Evolutionary conservation across 768 basidiomycete genomes (phyloP), one percentile per base, ranked within the genome.

Genomic region (Collybiopsis luxurians): DNA sequence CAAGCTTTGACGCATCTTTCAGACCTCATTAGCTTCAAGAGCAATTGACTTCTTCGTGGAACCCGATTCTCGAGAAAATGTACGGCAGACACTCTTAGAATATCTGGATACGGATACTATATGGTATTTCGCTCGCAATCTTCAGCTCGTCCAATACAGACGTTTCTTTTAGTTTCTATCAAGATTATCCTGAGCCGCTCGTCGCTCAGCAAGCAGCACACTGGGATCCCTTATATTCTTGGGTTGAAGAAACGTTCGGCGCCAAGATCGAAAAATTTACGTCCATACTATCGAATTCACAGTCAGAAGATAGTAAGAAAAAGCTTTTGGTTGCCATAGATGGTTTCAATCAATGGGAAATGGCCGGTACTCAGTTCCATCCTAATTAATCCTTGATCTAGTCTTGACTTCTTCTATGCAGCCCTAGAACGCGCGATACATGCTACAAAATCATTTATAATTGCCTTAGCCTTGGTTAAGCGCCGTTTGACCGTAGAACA

Each of bases 71-170:
- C 78, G 87, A 26, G 65, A 68, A 15, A 80, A 90, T 55, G 89
- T 95, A 19, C 80, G 83, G 31, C 76, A 80, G 24, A 79, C 85
- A 11, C 71, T 98, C 42, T 71, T 97, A 42, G 82, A 84, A 56
- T 98, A 97, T 71, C 74, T 98, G 28, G 92, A 97, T 66, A 98
- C 96, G 2, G 97, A 99, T 69, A 94, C 97, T 1, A 82, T 97
- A 59, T 94, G 91, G 93, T 92, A 58, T 21, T 24, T 39, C 7
- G 36, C 51, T 55, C 34, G 36, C n/a, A n/a, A n/a, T n/a, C n/a
- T 11, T 49, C n/a, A 7, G 12, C 11, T 21, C 6, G 10, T 19
- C 19, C 4, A 49, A 23, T 47, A 55, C 49, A 60, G 15, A 27
- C 23, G n/a, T 40, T 31, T 39, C 36, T 64, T 34, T 34, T 13